Evolutionary conservation across 2,329 filamentous ascomycete genomes (phyloP), one percentile per base, ranked within the genome.

Genomic region (Aspergillus fischeri): DNA sequence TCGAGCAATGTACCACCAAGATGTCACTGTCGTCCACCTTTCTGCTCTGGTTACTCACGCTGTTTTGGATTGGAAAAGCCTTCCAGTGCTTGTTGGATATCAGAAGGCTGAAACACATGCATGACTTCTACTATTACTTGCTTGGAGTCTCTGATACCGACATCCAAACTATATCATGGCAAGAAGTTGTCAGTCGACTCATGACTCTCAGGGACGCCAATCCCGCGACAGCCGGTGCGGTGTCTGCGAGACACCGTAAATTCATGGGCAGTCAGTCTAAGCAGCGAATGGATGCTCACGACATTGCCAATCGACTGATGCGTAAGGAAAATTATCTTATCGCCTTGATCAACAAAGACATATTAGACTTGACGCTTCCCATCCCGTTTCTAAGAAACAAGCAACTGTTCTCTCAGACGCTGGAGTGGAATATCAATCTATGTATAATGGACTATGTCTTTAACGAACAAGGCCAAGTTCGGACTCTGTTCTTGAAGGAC

Each of bases 291-390:
- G 94, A 97, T 74, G 94, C 94, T 10, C 91, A 97, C 67, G 94
- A 97, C 69, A 97, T 99, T 71, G 94, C 94, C 6, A 99, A 97
- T 70, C 86, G 94, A 32, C 77, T 99, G 49, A 97, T 99, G 94
- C 88, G 94, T 58, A 89, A 91, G 69, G 93, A 97, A 61, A 99
- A 99, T 69, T 99, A 97, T 67, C 84, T 97, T 61, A 97, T 99
- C 67, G 94, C 94, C 4, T 81, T 99, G 67, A 91, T 97, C 77
- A 99, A 99, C 79, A 97, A 99, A 73, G 94, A 97, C 60, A 85
- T 97, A 41, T 76, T 99, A 45, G 88, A 99, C 69, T 80, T 97
- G 49, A 92, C 90, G 0, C 82, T 97, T 2, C 91, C 91, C 1
- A 75, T 99, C 2, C 94, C 94, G 0, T 92, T 97, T 61, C 68